These are phyloP conservation scores for Globisporangium barbulae DNA, from an alignment of 352 stramenopile species.

Conservation along the genomic window DNA sequence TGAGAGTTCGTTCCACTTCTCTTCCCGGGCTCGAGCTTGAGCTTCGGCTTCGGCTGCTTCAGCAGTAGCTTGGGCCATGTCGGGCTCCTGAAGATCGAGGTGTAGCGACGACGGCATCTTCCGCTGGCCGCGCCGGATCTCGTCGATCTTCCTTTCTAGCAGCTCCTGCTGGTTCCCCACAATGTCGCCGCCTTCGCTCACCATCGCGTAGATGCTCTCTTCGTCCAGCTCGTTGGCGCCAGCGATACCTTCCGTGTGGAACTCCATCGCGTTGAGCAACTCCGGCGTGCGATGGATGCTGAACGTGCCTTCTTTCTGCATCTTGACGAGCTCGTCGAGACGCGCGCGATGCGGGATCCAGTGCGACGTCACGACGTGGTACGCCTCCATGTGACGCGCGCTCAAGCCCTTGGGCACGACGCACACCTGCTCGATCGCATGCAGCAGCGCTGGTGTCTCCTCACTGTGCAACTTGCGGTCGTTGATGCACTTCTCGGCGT, in stretches of 20 bases:
- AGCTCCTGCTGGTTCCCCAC: constrained; percentile 32
- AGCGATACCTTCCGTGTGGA: constrained; percentile 59
- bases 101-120: constrained; percentile 42
- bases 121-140: constrained; percentile 56
- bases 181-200: constrained; percentile 19
- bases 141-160: constrained; percentile 51
- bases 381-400: constrained; percentile 43
- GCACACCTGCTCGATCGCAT: constrained; percentile 62
- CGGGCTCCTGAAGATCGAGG: constrained; percentile 31
- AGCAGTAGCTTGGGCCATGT: constrained; percentile 15
- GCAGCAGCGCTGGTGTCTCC: constrained; percentile 54
- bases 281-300: constrained; percentile 74
- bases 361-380: constrained; percentile 61
- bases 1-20: constrained; percentile 52
- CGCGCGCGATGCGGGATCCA: constrained; percentile 51
- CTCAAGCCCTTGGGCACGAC: constrained; percentile 50
- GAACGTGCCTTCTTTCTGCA: constrained; percentile 77
- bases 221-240: constrained; percentile 39
- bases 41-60: constrained; percentile 20
- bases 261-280: constrained; percentile 60
- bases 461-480: constrained; percentile 77
- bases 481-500: constrained; percentile 64
- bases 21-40: constrained; percentile 7
- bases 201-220: constrained; percentile 32
- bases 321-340: constrained; percentile 61